Evolutionary conservation across 164 flowering plant genomes (phyloP), one percentile per base, ranked within the genome.

Genomic region (Cinnamomum micranthum): DNA sequence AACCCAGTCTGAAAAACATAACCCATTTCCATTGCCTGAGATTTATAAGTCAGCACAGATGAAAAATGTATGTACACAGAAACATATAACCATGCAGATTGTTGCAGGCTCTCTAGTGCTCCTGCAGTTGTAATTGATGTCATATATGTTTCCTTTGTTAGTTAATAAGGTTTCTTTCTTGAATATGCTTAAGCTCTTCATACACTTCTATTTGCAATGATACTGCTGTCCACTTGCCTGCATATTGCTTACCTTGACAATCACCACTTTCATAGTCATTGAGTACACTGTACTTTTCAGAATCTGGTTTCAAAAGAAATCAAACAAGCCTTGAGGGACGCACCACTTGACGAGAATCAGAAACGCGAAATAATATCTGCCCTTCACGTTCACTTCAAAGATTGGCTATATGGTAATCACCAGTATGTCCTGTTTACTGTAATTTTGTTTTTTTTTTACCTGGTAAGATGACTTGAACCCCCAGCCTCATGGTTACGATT

Each of bases 391-490:
- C 85, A 84, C 81, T 96, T 96, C 79, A 96, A 91, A 77, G 99
- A 96, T 71, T 96, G 99, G 99, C 81, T 96, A 75, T 91, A 92
- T 77, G 93, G 99, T 96, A 94, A 81, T 74, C 41, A 19, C 71
- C 15, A 73, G 27, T 22, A 59, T 60, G 12, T 47, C 33, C 31
- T 75, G 28, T 68, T 67, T 28, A 5, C 14, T n/a, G 20, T 65
- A 23, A 41, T 7, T 41, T 6, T 41, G 6, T 41, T 41, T 6
- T 41, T 35, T 41, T 41, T 41, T 41, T 6, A 9, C 11, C 47
- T 41, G 47, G 47, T 41, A 41, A 41, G 47, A 31, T 31, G 35
- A 41, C 47, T 41, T 41, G 47, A 41, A 41, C 47, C 11, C 47
- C 47, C 47, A 41, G 1, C 47, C 47, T 41, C 47, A 41, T 41